These are phyloP conservation scores for Diutina scorzettiae DNA, from an alignment of 1,139 yeast genomes.

Conservation along the genomic window DNA sequence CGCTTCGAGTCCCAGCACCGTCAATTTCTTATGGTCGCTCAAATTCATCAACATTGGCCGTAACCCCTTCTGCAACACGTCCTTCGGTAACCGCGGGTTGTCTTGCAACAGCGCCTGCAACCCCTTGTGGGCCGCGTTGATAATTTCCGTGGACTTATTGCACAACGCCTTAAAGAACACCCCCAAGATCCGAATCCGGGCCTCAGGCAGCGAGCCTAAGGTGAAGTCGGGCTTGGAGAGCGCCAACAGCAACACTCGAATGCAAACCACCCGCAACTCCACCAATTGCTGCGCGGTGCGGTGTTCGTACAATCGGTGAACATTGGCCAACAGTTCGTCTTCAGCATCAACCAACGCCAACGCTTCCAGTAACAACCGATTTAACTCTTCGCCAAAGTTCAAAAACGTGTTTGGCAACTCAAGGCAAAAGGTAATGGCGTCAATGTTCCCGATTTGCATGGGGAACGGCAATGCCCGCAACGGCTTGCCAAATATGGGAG, in stretches of 20 bases:
- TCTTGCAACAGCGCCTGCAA: conserved; percentile 74
- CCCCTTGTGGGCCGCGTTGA: conserved; percentile 89
- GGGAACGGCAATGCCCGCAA: conserved; percentile 93
- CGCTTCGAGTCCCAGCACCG: conserved; percentile 86
- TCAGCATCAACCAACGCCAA: conserved; percentile 94
- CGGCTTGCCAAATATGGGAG: conserved; percentile 96
- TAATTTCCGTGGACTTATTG: conserved; percentile 75
- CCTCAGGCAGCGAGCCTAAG: conserved; percentile 67
- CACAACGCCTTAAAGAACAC: conserved; percentile 91
- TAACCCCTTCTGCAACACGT: conserved; percentile 81
- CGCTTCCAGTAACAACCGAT: conserved; percentile 77
- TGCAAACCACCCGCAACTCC: conserved; percentile 81
- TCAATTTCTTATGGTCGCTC: conserved; percentile 83
- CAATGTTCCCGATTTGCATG: conserved; percentile 97
- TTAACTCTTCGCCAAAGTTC: conserved; percentile 79
- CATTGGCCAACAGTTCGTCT: conserved; percentile 85
- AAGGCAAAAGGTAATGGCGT: conserved; percentile 86
- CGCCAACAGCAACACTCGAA: conserved; percentile 71
- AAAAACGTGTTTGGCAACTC: conserved; percentile 71
- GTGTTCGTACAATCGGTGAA: conserved; percentile 74
- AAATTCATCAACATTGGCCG: conserved; percentile 92
- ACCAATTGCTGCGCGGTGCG: conserved; percentile 81
- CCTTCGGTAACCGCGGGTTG: conserved; percentile 85
- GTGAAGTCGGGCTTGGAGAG: conserved; percentile 72
- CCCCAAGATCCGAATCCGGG: conserved; percentile 76